Evolutionary conservation across 2,329 filamentous ascomycete species (phyloP), one percentile per base, ranked within the genome.

Genomic region (Fusarium chaquense): DNA sequence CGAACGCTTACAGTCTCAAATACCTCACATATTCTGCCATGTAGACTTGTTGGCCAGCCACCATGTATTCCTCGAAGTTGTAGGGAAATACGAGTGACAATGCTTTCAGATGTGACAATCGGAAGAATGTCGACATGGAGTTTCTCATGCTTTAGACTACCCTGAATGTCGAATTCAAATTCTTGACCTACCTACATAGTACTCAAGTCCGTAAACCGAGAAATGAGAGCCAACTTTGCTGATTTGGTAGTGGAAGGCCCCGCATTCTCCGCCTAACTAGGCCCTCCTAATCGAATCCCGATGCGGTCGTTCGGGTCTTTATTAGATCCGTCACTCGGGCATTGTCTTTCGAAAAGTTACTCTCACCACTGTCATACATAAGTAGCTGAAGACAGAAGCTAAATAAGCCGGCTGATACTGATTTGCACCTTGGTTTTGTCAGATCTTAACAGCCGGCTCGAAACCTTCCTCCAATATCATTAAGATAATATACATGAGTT

Each of bases 251-350:
- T 18, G 41, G 15, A 36, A 22, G 50, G 35, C 50, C 49, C 67
- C 62, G 51, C 67, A 64, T 63, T 67, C 35, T 46, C 57, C 43
- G 35, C 43, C 13, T 13, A 26, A 9, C 6, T 26, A n/a, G 24
- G 22, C 22, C 47, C 32, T 38, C 20, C 24, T 38, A 24, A 13
- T 51, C 46, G 32, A 49, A 60, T 36, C 40, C 63, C 41, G 45
- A 67, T 61, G 55, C 63, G 57, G 66, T 20, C 12, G 36, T 26
- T 35, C 32, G 45, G 60, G 41, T 50, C 54, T 67, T 51, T 13
- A 35, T 35, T 18, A 36, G 44, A 62, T 59, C 53, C 30, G 40
- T 43, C 28, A 67, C 26, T n/a, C 28, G 49, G 13, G 26, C 22
- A 63, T 26, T 22, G 50, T 54, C 55, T 54, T 26, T 28, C 50